A percentile compares a stretch with the other conserved stretches of the same genome.
These are phyloP conservation scores for Apophysomyces trapeziformis DNA, from an alignment of 371 early-diverging fungal genomes.

Conservation along the genomic window DNA sequence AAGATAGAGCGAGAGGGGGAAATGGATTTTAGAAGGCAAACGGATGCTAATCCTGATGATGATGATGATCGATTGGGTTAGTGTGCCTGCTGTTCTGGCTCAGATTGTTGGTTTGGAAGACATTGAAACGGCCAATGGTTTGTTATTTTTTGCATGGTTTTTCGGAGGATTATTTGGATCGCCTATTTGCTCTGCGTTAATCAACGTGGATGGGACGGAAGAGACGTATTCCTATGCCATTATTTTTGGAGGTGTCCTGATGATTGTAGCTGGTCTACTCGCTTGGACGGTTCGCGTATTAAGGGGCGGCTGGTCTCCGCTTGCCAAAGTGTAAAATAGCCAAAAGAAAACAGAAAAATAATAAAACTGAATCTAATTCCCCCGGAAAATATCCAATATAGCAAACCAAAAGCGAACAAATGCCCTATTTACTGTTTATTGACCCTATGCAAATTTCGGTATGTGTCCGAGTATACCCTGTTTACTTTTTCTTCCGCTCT, in stretches of 20 bases:
- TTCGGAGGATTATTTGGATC: constrained; percentile 64
- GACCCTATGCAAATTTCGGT: too few species aligned
- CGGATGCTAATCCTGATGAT: too few species aligned
- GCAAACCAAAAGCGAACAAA: too few species aligned
- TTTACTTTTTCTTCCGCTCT: too few species aligned
- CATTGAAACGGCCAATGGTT: constrained; percentile 58
- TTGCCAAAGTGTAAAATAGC: constrained; percentile 26
- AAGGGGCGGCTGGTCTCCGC: constrained; percentile 40
- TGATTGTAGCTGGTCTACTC: constrained; percentile 38
- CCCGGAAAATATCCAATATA: too few species aligned
- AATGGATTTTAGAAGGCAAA: too few species aligned
- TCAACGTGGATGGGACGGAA: constrained; percentile 46
- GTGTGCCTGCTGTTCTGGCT: constrained; percentile 55
- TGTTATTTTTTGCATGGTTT: constrained; percentile 60
- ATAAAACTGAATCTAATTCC: not conserved
- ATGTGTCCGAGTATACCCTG: too few species aligned
- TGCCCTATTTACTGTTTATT: too few species aligned
- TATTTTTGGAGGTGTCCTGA: constrained; percentile 45
- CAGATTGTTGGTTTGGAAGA: constrained; percentile 54
- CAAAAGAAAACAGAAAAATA: not conserved
- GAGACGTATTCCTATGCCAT: constrained; percentile 44
- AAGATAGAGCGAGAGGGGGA: not conserved
- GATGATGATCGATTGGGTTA: not conserved
- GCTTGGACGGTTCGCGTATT: constrained; percentile 34
- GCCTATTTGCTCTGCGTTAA: constrained; percentile 52